These are phyloP conservation scores for Aureobasidium leucospermi DNA, from an alignment of 2,329 filamentous ascomycete species.

Conservation along the genomic window DNA sequence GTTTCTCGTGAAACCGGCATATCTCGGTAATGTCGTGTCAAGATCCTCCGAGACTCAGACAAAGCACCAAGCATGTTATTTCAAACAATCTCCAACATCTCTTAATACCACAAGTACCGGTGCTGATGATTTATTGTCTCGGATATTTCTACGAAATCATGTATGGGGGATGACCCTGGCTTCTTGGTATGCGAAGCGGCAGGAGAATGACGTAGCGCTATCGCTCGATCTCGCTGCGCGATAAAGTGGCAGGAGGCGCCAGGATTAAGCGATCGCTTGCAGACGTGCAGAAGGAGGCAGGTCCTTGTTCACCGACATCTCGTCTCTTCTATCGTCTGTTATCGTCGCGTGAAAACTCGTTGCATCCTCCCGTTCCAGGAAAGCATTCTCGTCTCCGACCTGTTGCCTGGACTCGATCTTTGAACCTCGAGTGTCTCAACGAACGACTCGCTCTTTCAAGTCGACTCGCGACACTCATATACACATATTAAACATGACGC, in stretches of 20 bases:
- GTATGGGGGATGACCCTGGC: not conserved
- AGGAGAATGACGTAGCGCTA: not conserved
- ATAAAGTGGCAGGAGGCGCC: slow-evolving; percentile 1
- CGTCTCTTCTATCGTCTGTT: not conserved
- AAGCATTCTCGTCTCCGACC: too few species aligned
- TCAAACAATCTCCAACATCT: too few species aligned
- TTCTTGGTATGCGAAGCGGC: not conserved
- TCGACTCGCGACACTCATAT: not conserved
- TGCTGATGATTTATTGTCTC: too few species aligned
- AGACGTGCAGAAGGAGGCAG: not conserved
- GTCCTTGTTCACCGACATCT: not conserved
- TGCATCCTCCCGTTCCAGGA: too few species aligned
- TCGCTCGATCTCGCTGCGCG: not conserved
- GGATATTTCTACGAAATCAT: too few species aligned
- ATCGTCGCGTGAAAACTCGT: too few species aligned
- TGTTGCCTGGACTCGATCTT: too few species aligned
- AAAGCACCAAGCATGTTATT: too few species aligned
- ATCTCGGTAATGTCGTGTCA: too few species aligned
- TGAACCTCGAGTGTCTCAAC: not conserved
- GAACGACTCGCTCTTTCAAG: not conserved
- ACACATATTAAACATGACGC: slow-evolving; percentile 33
- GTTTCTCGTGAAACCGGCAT: too few species aligned
- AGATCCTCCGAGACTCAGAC: too few species aligned
- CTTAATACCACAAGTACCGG: too few species aligned
- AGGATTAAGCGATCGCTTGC: not conserved